phyloP scores from a whole-genome alignment of 179 eudicot genomes.

The Heliamphora pulchella region DNA sequence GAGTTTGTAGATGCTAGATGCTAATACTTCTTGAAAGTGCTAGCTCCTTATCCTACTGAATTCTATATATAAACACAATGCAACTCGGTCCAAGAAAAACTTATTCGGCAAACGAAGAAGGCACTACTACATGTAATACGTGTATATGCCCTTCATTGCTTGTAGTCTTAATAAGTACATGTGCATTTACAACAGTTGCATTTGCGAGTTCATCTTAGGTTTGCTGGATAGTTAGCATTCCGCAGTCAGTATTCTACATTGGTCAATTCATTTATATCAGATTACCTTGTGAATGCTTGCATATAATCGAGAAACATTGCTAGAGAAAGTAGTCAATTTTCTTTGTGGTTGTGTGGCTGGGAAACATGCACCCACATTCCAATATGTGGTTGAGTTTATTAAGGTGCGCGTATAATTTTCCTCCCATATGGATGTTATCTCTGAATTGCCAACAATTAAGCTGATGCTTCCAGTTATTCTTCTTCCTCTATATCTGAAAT shows the following conservation, averaged over 20 bases:
- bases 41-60: no score
- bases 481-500: neutral
- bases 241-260: neutral
- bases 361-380: neutral
- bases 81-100: no score
- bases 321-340: neutral
- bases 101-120: no score
- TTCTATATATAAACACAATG: no score
- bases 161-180: neutral
- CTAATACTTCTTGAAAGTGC: no score
- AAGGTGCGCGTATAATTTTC: neutral
- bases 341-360: neutral
- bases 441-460: no score
- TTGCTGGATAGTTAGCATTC: no score
- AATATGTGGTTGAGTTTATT: neutral
- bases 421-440: neutral
- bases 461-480: neutral
- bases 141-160: neutral
- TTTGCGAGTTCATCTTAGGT: no score
- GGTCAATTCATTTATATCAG: neutral
- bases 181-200: neutral
- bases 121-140: neutral
- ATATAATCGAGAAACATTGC: neutral
- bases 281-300: neutral
- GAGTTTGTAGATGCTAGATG: no score